phyloP scores from a whole-genome alignment of 495 filamentous ascomycete species.

The Aspergillus taichungensis region DNA sequence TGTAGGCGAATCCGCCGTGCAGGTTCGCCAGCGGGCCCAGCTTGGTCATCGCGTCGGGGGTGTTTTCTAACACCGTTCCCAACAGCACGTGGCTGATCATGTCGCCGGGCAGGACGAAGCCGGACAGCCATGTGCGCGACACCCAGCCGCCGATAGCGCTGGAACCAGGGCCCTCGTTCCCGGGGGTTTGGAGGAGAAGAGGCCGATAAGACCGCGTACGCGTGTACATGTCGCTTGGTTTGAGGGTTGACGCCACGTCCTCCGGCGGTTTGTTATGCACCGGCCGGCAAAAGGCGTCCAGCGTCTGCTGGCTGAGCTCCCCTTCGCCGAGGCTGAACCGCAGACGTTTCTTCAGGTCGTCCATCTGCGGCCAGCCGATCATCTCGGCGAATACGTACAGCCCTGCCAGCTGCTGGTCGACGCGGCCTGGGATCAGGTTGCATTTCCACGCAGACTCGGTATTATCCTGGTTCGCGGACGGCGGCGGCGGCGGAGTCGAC shows the following conservation, averaged over 20 bases:
- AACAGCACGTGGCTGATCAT: slow-evolving; percentile 67
- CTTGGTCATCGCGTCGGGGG: slow-evolving; percentile 50
- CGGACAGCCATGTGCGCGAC: slow-evolving; percentile 68
- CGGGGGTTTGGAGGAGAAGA: slow-evolving; percentile 17
- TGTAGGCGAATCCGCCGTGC: slow-evolving; percentile 70
- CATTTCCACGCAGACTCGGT: slow-evolving; percentile 30
- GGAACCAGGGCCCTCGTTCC: slow-evolving; percentile 3
- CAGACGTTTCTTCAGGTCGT: slow-evolving; percentile 20
- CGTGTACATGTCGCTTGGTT: slow-evolving; percentile 24
- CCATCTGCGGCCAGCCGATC: slow-evolving; percentile 41
- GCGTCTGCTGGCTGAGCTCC: slow-evolving; percentile 3
- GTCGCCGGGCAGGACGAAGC: slow-evolving; percentile 71
- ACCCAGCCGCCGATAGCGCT: slow-evolving; percentile 57
- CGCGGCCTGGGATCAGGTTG: slow-evolving; percentile 28
- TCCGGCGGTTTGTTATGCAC: not conserved
- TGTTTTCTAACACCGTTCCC: slow-evolving; percentile 68
- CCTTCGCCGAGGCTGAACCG: slow-evolving; percentile 10
- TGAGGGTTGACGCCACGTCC: not conserved
- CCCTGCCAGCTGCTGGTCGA: slow-evolving; percentile 40
- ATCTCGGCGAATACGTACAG: slow-evolving; percentile 41
- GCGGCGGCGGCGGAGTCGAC: not conserved
- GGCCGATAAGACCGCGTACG: slow-evolving; percentile 20
- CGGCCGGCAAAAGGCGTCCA: slow-evolving; percentile 4
- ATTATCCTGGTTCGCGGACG: not conserved
- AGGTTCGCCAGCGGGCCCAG: slow-evolving; percentile 65